phyloP scores from a whole-genome alignment of 495 filamentous ascomycete species.

The Podospora pseudoanserina region DNA sequence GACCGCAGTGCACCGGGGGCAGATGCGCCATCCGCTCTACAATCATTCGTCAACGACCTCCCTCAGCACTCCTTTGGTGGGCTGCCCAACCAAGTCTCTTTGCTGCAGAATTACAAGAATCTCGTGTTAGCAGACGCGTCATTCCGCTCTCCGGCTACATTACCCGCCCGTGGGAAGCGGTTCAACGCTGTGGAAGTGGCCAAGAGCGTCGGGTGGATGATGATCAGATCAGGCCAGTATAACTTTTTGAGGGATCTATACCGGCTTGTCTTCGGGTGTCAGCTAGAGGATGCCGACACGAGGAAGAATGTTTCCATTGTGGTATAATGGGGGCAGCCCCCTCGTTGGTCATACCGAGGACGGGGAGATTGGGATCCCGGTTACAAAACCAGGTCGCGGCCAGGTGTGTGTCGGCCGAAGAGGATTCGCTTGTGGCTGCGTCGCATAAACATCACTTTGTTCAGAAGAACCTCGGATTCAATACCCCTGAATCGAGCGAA shows the following conservation, averaged over 20 bases:
- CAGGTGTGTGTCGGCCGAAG: background rate
- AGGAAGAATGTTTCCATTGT: slow-evolving; percentile 51
- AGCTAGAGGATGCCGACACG: slow-evolving; percentile 65
- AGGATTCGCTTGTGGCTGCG: background rate
- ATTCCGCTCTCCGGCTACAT: slow-evolving; percentile 52
- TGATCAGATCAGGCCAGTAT: slow-evolving; percentile 50
- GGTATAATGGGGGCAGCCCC: slow-evolving; percentile 23
- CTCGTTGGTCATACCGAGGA: background rate
- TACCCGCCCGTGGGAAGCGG: slow-evolving; percentile 54
- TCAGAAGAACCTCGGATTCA: background rate
- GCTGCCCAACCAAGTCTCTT: slow-evolving; percentile 59
- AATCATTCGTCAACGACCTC: slow-evolving; percentile 69
- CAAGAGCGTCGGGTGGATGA: slow-evolving; percentile 71
- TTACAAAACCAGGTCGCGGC: background rate
- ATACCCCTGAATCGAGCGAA: background rate
- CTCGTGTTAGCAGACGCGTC: slow-evolving; percentile 65
- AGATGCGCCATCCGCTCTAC: slow-evolving; percentile 48
- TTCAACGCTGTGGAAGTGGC: slow-evolving; percentile 68
- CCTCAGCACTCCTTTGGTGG: slow-evolving; percentile 75
- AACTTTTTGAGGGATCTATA: slow-evolving; percentile 76
- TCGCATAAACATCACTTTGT: background rate
- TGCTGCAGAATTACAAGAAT: slow-evolving; percentile 74
- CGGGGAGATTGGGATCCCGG: background rate
- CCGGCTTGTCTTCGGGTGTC: slow-evolving; percentile 79
- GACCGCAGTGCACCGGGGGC: slow-evolving; percentile 42